phyloP scores from a whole-genome alignment of 495 filamentous ascomycete species.

The Bacidia rubella region DNA sequence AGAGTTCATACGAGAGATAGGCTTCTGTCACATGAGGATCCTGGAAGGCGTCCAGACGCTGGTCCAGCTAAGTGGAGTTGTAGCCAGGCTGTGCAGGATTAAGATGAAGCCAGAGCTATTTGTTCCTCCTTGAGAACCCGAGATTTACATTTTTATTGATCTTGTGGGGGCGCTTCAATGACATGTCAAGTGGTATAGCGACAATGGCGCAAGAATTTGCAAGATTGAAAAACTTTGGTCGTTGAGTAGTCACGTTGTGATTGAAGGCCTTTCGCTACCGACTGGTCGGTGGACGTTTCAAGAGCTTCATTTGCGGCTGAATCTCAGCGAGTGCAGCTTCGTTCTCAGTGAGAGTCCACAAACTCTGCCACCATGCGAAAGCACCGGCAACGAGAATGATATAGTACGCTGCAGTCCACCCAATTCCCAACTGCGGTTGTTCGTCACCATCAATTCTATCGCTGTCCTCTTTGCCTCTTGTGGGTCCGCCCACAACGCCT shows the following conservation, averaged over 20 bases:
- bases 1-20: constrained; percentile 95
- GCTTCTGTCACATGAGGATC: constrained; percentile 98
- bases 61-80: constrained; percentile 81
- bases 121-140: constrained; percentile 28
- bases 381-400: constrained; percentile 56
- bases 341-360: constrained; percentile 64
- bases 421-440: constrained; percentile 20
- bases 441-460: constrained; percentile 15
- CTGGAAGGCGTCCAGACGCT: constrained; percentile 91
- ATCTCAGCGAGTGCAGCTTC: constrained; percentile 21
- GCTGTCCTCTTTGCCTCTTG: constrained; percentile 31
- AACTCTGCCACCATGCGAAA: constrained; percentile 46
- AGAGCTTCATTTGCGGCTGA: too few species aligned
- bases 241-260: too few species aligned
- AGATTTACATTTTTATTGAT: too few species aligned
- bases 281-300: too few species aligned
- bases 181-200: too few species aligned
- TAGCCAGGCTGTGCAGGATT: constrained; percentile 78
- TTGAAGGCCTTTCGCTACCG: too few species aligned
- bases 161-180: too few species aligned
- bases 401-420: constrained; percentile 73
- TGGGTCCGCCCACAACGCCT: constrained; percentile 20
- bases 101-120: constrained; percentile 94
- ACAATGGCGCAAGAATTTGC: too few species aligned
- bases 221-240: too few species aligned